Evolutionary conservation across 1,139 yeast species (phyloP), one percentile per base, ranked within the genome.

Genomic region (Insectozyma bohioensis): DNA sequence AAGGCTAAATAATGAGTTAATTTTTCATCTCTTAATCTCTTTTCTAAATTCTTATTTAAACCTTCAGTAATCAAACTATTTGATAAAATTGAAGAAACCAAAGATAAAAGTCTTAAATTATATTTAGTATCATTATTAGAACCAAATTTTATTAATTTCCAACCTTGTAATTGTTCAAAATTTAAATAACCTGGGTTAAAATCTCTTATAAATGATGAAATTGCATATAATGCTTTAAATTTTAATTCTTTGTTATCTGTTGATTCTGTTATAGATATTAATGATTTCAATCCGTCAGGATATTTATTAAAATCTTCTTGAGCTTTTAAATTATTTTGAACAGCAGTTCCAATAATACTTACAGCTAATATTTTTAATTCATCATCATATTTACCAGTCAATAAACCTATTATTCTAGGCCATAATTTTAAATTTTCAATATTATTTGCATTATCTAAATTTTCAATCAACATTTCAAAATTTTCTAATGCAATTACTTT

Each of bases 391-490:
- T 63, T 61, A 24, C 64, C 61, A 11, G 31, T 26, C 34, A 85
- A 61, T 36, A 78, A 74, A 1, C 56, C 56, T 24, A 85, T 62
- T 30, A 88, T 56, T 5, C 78, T 69, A 10, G 74, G 78, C 98
- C 97, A 94, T 46, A 90, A 70, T 41, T 78, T 76, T 67, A 88
- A 57, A 48, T 84, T 85, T 45, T 85, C 92, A 43, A 92, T 82
- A 51, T 87, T 88, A 58, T 92, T 90, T 15, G 98, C 97, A 56
- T 92, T 92, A 57, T 92, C 98, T 45, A 92, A 62, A 52, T 88
- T 88, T 55, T 92, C 98, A 40, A 92, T 84, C 38, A 92, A 69
- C 94, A 90, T 87, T 56, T 92, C 97, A 50, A 90, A 83, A 56
- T 88, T 87, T 43, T 92, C 97, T 41, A 90, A 73, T 0, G 97